phyloP scores from a whole-genome alignment of 1,284 basidiomycete genomes.

The Sporisorium iseilematis-ciliati region DNA sequence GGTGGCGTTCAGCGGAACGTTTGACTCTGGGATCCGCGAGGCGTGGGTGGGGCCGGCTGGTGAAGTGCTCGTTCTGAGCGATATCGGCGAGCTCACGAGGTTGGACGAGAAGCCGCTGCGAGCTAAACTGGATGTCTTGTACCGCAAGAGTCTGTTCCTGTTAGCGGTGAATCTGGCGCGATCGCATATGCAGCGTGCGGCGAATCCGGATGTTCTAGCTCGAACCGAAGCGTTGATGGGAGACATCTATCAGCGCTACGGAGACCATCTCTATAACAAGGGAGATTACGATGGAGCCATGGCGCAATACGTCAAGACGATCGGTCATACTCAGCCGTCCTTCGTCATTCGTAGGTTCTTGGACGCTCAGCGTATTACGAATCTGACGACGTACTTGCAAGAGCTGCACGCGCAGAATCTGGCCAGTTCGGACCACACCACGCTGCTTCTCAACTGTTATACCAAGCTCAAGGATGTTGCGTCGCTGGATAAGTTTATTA shows the following conservation, averaged over 20 bases:
- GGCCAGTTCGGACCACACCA: constrained; percentile 96
- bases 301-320: constrained; percentile 89
- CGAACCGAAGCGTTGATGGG: constrained; percentile 60
- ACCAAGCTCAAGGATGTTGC: constrained; percentile 93
- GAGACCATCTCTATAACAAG: constrained; percentile 90
- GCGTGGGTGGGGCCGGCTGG: constrained; percentile 41
- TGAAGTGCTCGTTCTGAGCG: constrained; percentile 58
- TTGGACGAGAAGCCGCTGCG: constrained; percentile 62
- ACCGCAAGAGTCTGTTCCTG: constrained; percentile 61
- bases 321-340: constrained; percentile 89
- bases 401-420: constrained; percentile 89
- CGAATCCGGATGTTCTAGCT: constrained; percentile 31
- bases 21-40: constrained; percentile 55
- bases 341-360: constrained; percentile 97
- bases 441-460: constrained; percentile 81
- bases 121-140: constrained; percentile 63
- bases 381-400: constrained; percentile 94
- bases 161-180: constrained; percentile 62
- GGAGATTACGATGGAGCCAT: constrained; percentile 93
- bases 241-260: constrained; percentile 76
- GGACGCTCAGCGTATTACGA: constrained; percentile 93
- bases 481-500: constrained; percentile 91
- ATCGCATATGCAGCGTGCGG: constrained; percentile 52
- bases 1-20: constrained; percentile 76
- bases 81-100: constrained; percentile 43